These are phyloP conservation scores for Dactylellina sp. DNA, from an alignment of 2,329 filamentous ascomycete species.

Conservation along the genomic window DNA sequence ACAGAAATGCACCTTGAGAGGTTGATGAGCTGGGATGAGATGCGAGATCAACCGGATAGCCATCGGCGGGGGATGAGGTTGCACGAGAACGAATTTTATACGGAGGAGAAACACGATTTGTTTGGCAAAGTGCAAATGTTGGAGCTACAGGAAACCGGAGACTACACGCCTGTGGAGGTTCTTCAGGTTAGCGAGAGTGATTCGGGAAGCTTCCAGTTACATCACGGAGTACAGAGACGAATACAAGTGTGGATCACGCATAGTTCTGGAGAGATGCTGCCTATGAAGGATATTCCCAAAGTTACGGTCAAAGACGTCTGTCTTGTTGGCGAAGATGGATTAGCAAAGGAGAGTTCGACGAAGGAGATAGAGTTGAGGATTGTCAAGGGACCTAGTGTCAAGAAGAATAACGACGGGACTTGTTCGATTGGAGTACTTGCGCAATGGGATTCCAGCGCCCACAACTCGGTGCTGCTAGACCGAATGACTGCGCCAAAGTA, in stretches of 20 bases:
- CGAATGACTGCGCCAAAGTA: constrained; percentile 92
- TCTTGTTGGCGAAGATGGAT: constrained; percentile 85
- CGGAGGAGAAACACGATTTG: constrained; percentile 92
- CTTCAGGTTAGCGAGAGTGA: constrained; percentile 86
- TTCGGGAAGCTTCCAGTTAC: constrained; percentile 90
- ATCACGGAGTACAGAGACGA: constrained; percentile 91
- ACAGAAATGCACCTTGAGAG: constrained; percentile 96
- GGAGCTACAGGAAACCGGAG: constrained; percentile 89
- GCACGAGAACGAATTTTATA: constrained; percentile 90
- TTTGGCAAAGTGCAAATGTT: constrained; percentile 88
- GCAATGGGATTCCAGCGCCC: constrained; percentile 96
- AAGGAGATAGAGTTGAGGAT: constrained; percentile 82
- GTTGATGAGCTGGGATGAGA: constrained; percentile 97
- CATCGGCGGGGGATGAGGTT: constrained; percentile 74
- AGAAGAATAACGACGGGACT: constrained; percentile 89
- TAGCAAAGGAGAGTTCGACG: constrained; percentile 80
- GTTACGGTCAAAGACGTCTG: constrained; percentile 84
- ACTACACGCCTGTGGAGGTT: constrained; percentile 92
- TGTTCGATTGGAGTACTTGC: constrained; percentile 86
- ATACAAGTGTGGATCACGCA: constrained; percentile 90
- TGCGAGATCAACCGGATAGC: constrained; percentile 79
- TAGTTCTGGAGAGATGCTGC: constrained; percentile 85
- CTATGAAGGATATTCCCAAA: constrained; percentile 84
- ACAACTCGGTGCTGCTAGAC: constrained; percentile 92
- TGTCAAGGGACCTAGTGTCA: constrained; percentile 80